Percentiles rank a stretch among this genome's conserved stretches.
Conservation (phyloP, 2,329 filamentous ascomycete species). For the Dactylellina cionopaga region DNA sequence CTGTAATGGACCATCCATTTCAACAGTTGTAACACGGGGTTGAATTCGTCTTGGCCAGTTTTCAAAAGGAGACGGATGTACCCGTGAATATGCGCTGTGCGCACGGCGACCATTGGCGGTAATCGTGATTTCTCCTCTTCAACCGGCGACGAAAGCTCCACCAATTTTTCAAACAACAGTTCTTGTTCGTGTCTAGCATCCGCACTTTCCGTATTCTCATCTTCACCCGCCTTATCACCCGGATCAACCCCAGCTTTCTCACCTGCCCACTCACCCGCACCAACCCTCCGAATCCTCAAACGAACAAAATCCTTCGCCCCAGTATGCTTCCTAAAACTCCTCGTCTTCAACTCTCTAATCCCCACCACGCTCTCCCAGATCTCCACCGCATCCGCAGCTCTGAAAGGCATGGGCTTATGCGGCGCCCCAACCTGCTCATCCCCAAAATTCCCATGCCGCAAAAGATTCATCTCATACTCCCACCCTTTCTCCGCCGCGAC, state of each 20-base stretch:
- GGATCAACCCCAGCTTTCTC: background rate
- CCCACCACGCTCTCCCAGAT: constrained; percentile 31
- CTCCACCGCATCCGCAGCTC: constrained; percentile 11
- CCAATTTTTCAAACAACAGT: constrained; percentile 4
- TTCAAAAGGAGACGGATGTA: constrained; percentile 32
- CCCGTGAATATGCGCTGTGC: constrained; percentile 39
- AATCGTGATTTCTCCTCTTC: constrained; percentile 9
- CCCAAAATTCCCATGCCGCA: background rate
- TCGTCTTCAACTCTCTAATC: background rate
- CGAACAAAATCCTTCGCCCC: background rate
- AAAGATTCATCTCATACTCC: constrained; percentile 28
- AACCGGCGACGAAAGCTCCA: background rate
- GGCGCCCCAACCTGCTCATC: background rate
- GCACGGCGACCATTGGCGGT: constrained; percentile 29
- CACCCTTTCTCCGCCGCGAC: constrained; percentile 45
- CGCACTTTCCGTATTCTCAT: background rate
- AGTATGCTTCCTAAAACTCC: constrained; percentile 11
- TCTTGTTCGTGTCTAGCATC: background rate
- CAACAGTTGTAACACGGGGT: constrained; percentile 19
- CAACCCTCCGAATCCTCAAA: too few species aligned
- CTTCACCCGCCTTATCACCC: background rate
- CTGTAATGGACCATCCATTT: constrained; percentile 36
- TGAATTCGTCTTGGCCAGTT: constrained; percentile 24
- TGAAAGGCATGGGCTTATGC: constrained; percentile 10
- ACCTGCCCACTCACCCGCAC: too few species aligned